These are phyloP conservation scores for Curvularia sp. DNA, from an alignment of 2,329 filamentous ascomycete species.

Conservation along the genomic window DNA sequence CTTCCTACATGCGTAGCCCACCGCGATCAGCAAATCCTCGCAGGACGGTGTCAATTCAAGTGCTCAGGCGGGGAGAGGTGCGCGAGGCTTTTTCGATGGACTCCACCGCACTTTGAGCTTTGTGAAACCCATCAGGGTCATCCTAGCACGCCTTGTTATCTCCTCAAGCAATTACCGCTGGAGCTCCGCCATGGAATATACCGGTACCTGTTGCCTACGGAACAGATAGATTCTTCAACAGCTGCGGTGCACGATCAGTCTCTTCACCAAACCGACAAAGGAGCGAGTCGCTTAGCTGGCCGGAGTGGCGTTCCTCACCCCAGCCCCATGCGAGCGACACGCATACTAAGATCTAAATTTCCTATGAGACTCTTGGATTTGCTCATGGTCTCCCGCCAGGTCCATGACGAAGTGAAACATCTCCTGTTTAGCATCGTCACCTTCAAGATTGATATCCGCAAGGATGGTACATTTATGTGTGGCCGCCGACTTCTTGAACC, in stretches of 20 bases:
- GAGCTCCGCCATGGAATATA: slow-evolving; percentile 44
- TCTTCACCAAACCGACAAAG: background rate
- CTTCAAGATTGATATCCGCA: slow-evolving; percentile 44
- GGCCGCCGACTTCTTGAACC: slow-evolving; percentile 42
- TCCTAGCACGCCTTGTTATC: slow-evolving; percentile 41
- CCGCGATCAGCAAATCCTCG: slow-evolving; percentile 37
- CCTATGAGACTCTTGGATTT: slow-evolving; percentile 31
- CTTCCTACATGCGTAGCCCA: slow-evolving; percentile 42
- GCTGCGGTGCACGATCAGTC: slow-evolving; percentile 14
- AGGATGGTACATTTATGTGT: slow-evolving; percentile 46
- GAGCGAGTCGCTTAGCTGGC: background rate
- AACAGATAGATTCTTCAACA: slow-evolving; percentile 37
- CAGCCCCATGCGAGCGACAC: background rate
- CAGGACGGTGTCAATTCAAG: slow-evolving; percentile 38
- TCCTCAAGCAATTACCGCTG: slow-evolving; percentile 41
- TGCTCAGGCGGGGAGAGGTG: slow-evolving; percentile 32
- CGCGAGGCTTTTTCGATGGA: slow-evolving; percentile 38
- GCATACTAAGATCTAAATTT: slow-evolving; percentile 16
- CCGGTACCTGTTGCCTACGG: slow-evolving; percentile 39
- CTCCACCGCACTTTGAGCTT: slow-evolving; percentile 38
- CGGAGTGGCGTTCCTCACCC: background rate
- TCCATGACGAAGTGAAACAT: slow-evolving; percentile 41
- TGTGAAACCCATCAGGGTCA: slow-evolving; percentile 38
- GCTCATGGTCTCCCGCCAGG: slow-evolving; percentile 37
- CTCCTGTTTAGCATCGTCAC: slow-evolving; percentile 39